Evolutionary conservation across 2,329 filamentous ascomycete species (phyloP).

Genomic region (Ophiostoma populinum): DNA sequence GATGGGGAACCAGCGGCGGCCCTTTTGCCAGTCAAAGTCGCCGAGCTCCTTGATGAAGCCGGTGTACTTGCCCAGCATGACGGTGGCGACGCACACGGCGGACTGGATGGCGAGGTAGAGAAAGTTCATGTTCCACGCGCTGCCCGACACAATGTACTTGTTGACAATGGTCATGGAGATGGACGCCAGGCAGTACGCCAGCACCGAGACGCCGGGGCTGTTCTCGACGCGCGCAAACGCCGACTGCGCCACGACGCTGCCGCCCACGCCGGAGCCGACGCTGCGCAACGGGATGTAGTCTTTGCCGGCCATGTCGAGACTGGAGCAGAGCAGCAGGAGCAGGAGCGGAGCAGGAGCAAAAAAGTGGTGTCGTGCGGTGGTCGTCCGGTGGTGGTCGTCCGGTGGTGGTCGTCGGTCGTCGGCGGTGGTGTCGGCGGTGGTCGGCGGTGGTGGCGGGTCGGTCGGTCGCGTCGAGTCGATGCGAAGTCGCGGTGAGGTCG

Average conservation of each 20-base stretch:
- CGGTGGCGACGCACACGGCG: conserved; percentile 72
- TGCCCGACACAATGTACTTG: conserved; percentile 90
- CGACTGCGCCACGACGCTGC: not conserved
- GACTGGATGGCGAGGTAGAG: conserved; percentile 89
- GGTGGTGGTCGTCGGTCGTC: too few species aligned
- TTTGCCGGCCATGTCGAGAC: too few species aligned
- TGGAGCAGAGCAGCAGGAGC: too few species aligned
- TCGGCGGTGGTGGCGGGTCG: too few species aligned
- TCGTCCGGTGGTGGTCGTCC: too few species aligned
- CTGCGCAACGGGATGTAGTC: conserved; percentile 33
- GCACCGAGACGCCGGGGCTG: conserved; percentile 62
- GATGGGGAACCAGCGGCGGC: conserved; percentile 93
- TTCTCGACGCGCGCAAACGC: conserved; percentile 42
- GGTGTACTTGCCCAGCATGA: conserved; percentile 62
- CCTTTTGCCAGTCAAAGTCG: conserved; percentile 73
- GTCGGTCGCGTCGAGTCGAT: too few species aligned
- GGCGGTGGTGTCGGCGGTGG: too few species aligned
- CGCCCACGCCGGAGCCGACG: not conserved
- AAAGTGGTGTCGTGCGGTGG: too few species aligned
- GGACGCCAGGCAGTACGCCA: conserved; percentile 87
- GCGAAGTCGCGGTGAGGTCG: too few species aligned
- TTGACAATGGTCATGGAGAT: conserved; percentile 99
- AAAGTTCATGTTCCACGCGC: conserved; percentile 89
- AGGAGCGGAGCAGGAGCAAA: too few species aligned
- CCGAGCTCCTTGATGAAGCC: conserved; percentile 70